Percentiles rank a stretch among this genome's conserved stretches.
These are phyloP conservation scores for Clonostachys solani DNA, from an alignment of 2,329 filamentous ascomycete species.

Conservation along the genomic window DNA sequence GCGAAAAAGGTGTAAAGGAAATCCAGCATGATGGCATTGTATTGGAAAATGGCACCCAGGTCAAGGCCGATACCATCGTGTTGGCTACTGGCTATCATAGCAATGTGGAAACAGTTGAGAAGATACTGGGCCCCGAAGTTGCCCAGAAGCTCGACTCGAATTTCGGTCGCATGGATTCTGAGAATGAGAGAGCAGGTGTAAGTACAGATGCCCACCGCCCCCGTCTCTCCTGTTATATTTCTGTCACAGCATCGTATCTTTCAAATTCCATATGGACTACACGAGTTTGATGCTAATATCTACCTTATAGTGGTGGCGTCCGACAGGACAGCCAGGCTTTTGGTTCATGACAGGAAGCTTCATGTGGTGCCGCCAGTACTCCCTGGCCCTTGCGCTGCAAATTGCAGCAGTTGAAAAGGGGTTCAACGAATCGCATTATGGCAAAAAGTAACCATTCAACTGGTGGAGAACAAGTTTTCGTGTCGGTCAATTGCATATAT, in stretches of 20 bases:
- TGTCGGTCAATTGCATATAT: too few relatives aligned
- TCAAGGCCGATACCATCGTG: constrained; percentile 33
- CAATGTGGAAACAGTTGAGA: constrained; percentile 23
- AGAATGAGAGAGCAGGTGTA: constrained; percentile 12
- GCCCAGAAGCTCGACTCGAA: constrained; percentile 18
- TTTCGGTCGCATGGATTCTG: constrained; percentile 27
- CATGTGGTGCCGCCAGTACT: constrained; percentile 23
- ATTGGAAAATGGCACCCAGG: constrained; percentile 22
- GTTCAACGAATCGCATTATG: background rate
- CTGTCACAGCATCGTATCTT: too few relatives aligned
- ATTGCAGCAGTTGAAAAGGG: constrained; percentile 26
- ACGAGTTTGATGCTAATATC: constrained; percentile 8
- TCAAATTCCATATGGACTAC: too few relatives aligned
- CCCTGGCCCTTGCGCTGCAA: constrained; percentile 27
- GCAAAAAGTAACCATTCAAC: too few relatives aligned
- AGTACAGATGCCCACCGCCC: too few relatives aligned
- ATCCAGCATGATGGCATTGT: constrained; percentile 16
- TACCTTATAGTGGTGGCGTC: constrained; percentile 24
- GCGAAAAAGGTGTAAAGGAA: constrained; percentile 19
- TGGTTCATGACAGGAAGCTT: constrained; percentile 32
- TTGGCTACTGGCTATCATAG: constrained; percentile 34
- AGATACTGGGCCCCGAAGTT: constrained; percentile 25
- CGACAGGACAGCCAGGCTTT: constrained; percentile 24
- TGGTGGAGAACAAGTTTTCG: too few relatives aligned
- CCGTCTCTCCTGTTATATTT: too few relatives aligned